These are phyloP conservation scores for Xylogone sp. DNA, from an alignment of 2,329 filamentous ascomycete species.

Conservation along the genomic window DNA sequence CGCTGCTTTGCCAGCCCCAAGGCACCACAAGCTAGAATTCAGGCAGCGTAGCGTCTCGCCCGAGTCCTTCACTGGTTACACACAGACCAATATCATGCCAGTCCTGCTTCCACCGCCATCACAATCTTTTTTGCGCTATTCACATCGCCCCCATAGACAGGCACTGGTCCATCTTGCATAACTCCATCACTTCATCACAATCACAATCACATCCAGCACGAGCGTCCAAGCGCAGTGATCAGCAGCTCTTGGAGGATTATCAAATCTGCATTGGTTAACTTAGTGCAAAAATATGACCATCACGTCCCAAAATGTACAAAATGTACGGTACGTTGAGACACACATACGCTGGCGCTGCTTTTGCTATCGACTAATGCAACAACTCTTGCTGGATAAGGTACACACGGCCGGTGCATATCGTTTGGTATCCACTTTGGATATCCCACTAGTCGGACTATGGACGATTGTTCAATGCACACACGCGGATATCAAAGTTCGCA, in stretches of 20 bases:
- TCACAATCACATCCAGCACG: neutral
- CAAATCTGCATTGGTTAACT: neutral
- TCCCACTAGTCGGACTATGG: neutral
- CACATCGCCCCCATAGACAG: too few relatives aligned
- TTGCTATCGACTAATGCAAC: neutral
- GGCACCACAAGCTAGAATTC: neutral
- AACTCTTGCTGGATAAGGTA: neutral
- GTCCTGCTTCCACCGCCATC: neutral
- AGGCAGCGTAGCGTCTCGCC: neutral
- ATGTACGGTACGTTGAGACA: neutral
- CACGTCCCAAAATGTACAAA: neutral
- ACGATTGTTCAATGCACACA: neutral
- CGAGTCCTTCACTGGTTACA: neutral
- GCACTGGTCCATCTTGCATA: neutral
- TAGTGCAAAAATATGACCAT: neutral
- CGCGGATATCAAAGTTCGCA: neutral
- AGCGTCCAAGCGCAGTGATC: too few relatives aligned
- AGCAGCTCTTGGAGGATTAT: too few relatives aligned
- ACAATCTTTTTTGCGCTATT: neutral
- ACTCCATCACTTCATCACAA: neutral
- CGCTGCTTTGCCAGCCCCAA: neutral
- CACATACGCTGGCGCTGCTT: neutral
- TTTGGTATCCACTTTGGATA: neutral
- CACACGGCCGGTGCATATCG: neutral
- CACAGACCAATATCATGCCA: neutral